These are phyloP conservation scores for Annulohypoxylon truncatum DNA, from an alignment of 2,329 filamentous ascomycete species.

Conservation along the genomic window DNA sequence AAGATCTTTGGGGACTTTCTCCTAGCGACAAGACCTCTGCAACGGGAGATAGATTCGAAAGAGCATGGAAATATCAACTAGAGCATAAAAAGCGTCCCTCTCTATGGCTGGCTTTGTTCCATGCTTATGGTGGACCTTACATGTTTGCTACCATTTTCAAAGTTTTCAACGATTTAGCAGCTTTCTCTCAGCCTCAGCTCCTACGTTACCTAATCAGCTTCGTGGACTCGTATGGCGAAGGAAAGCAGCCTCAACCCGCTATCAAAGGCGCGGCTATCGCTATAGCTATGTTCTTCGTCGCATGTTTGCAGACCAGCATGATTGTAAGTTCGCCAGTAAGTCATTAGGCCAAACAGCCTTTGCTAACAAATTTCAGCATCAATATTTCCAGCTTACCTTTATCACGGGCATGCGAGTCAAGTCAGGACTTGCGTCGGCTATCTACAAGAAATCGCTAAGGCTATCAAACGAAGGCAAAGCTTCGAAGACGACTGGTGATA, in stretches of 20 bases:
- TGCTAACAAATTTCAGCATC: slow-evolving; percentile 66
- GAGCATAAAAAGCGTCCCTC: slow-evolving; percentile 76
- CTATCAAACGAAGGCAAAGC: slow-evolving; percentile 93
- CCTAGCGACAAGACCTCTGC: slow-evolving; percentile 80
- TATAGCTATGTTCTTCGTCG: slow-evolving; percentile 90
- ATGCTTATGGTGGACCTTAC: slow-evolving; percentile 88
- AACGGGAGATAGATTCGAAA: slow-evolving; percentile 76
- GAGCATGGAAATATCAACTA: slow-evolving; percentile 82
- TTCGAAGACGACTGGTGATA: slow-evolving; percentile 92
- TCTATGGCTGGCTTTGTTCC: slow-evolving; percentile 87
- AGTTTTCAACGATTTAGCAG: slow-evolving; percentile 83
- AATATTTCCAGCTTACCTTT: slow-evolving; percentile 97
- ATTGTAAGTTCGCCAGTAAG: slow-evolving; percentile 59
- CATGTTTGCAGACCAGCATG: slow-evolving; percentile 85
- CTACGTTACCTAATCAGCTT: slow-evolving; percentile 86
- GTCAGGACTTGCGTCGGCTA: slow-evolving; percentile 86
- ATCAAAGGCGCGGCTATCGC: slow-evolving; percentile 89
- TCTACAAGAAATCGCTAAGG: slow-evolving; percentile 90
- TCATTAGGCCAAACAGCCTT: background rate
- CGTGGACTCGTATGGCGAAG: slow-evolving; percentile 77
- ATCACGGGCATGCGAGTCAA: slow-evolving; percentile 98
- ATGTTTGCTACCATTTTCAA: slow-evolving; percentile 86
- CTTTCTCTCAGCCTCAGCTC: slow-evolving; percentile 92
- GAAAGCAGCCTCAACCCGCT: slow-evolving; percentile 75
- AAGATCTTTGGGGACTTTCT: slow-evolving; percentile 93